These are phyloP conservation scores for Tolypocladium pustulatum DNA, from an alignment of 2,329 filamentous ascomycete species.

Conservation along the genomic window DNA sequence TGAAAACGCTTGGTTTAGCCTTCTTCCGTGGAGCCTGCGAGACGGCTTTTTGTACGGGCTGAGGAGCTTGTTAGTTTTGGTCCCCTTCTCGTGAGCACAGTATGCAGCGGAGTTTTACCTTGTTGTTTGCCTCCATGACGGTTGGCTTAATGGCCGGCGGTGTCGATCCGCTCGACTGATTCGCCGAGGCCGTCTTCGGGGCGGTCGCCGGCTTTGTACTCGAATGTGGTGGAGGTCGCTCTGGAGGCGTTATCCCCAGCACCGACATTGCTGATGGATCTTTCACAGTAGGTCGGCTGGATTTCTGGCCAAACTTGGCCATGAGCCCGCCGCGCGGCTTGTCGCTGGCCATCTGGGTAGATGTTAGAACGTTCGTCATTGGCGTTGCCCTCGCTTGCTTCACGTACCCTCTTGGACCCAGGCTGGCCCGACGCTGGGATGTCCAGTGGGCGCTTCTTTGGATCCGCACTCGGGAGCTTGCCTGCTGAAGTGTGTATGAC, in stretches of 20 bases:
- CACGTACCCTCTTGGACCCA: conserved; percentile 30
- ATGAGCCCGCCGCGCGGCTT: conserved; percentile 20
- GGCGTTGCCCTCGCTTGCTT: background rate
- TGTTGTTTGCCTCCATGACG: conserved; percentile 7
- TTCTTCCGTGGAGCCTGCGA: conserved; percentile 6
- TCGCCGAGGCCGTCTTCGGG: conserved; percentile 5
- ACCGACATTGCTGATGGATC: conserved; percentile 44
- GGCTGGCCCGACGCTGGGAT: conserved; percentile 19
- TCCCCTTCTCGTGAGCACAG: background rate
- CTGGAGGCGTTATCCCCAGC: conserved; percentile 35
- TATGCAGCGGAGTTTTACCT: conserved; percentile 5
- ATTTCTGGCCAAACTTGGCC: conserved; percentile 25
- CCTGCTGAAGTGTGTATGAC: conserved; percentile 26
- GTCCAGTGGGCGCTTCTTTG: conserved; percentile 35
- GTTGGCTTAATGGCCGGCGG: conserved; percentile 6
- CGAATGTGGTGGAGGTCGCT: conserved; percentile 24
- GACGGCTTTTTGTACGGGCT: conserved; percentile 3
- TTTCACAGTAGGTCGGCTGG: conserved; percentile 15
- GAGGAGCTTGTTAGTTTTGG: background rate
- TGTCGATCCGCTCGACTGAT: conserved; percentile 12
- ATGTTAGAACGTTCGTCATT: conserved; percentile 13
- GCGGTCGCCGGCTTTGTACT: conserved; percentile 5
- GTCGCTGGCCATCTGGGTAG: conserved; percentile 17
- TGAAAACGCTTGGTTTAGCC: conserved; percentile 10
- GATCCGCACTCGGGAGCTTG: conserved; percentile 7